phyloP scores from a whole-genome alignment of 1,284 basidiomycete species.

The Naganishia cerealis region DNA sequence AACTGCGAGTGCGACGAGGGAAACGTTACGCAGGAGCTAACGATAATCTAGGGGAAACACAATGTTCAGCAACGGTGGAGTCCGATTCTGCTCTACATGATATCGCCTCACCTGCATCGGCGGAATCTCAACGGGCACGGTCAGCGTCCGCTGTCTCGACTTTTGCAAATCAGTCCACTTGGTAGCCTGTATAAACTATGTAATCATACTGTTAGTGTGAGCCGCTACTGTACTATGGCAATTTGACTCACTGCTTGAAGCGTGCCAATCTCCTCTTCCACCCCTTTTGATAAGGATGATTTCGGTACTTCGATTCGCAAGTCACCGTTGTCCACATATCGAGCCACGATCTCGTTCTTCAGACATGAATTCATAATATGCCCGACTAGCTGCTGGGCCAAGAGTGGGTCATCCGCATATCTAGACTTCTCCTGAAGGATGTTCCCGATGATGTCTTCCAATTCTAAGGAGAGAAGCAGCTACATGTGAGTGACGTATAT shows the following conservation, averaged over 20 bases:
- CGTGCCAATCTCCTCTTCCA: constrained; percentile 1
- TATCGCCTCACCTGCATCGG: constrained; percentile 32
- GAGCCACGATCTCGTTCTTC: background rate
- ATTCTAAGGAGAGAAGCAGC: background rate
- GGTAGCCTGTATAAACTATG: background rate
- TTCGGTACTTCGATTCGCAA: background rate
- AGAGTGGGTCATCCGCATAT: constrained; percentile 3
- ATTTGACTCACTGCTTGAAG: constrained; percentile 8
- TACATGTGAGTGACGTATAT: background rate
- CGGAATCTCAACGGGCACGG: constrained; percentile 34
- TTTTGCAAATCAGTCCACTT: background rate
- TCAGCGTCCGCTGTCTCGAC: constrained; percentile 25
- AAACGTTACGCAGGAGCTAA: constrained; percentile 19
- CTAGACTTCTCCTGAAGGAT: background rate
- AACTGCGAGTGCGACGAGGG: background rate
- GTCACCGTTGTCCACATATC: constrained; percentile 6
- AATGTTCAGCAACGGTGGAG: background rate
- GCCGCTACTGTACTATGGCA: background rate
- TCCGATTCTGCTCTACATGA: background rate
- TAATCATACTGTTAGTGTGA: background rate
- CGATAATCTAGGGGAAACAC: constrained; percentile 20
- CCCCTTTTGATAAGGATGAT: background rate
- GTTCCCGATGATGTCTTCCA: constrained; percentile 6
- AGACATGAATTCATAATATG: constrained; percentile 6
- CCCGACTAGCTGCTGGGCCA: background rate